A percentile compares a stretch with the other conserved stretches of the same genome.
Conservation (phyloP, 306 rosid genomes). For the Cucurbita pepo region DNA sequence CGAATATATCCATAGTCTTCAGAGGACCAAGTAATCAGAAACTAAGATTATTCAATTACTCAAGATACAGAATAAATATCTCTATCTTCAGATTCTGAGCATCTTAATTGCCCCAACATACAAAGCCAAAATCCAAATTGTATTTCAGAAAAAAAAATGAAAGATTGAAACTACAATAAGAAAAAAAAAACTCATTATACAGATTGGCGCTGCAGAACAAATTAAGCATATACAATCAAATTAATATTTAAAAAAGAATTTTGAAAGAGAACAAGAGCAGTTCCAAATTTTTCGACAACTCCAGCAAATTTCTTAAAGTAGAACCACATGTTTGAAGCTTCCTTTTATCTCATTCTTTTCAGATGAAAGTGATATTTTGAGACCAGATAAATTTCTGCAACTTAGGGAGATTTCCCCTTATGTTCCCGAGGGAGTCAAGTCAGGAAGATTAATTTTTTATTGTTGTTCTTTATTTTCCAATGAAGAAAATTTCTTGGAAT, state of each 20-base stretch:
- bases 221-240: background rate
- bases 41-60: background rate
- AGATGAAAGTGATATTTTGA: too few species aligned
- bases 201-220: background rate
- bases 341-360: background rate
- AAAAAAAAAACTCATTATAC: background rate
- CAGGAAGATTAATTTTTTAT: too few species aligned
- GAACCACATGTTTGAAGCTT: background rate
- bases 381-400: too few species aligned
- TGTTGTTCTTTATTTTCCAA: too few species aligned
- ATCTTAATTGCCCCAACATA: background rate
- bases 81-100: background rate
- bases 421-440: too few species aligned
- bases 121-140: background rate
- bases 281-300: background rate
- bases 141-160: background rate
- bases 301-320: background rate
- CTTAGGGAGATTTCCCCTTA: too few species aligned
- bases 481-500: too few species aligned
- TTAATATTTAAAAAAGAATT: background rate
- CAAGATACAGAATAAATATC: background rate
- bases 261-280: background rate
- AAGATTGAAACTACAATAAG: background rate
- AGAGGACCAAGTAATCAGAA: background rate
- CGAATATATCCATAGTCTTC: background rate